phyloP scores from a whole-genome alignment of 2,329 filamentous ascomycete species.

The Rhynchosporium graminicola region DNA sequence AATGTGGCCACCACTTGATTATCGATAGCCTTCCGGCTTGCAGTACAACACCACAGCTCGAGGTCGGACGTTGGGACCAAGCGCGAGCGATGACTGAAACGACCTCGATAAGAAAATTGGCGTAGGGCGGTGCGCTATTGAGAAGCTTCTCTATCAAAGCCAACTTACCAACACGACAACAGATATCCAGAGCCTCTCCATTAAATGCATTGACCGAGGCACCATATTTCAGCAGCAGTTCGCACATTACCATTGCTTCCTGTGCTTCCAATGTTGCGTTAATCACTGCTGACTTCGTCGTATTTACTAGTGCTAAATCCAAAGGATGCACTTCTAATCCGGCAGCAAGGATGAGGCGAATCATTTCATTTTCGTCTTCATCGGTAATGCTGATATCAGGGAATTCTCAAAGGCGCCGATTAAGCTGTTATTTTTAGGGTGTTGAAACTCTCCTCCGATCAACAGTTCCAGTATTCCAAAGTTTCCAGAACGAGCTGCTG shows the following conservation, averaged over 20 bases:
- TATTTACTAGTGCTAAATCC: conserved; percentile 21
- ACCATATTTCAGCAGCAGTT: conserved; percentile 51
- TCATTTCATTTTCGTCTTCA: conserved; percentile 18
- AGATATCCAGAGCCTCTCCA: conserved; percentile 52
- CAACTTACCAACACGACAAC: conserved; percentile 24
- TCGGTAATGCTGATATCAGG: conserved; percentile 11
- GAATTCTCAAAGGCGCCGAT: conserved; percentile 22
- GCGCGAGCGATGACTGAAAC: conserved; percentile 20
- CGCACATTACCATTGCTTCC: conserved; percentile 43
- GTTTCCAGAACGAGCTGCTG: conserved; percentile 25
- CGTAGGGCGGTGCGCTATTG: conserved; percentile 10
- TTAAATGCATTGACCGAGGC: conserved; percentile 54
- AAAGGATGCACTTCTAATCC: conserved; percentile 21
- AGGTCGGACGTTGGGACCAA: conserved; percentile 17
- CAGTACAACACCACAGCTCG: conserved; percentile 14
- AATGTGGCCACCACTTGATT: conserved; percentile 23
- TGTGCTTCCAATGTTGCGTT: conserved; percentile 2
- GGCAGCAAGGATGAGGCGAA: conserved; percentile 22
- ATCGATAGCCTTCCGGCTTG: conserved; percentile 42
- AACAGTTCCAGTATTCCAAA: conserved; percentile 24
- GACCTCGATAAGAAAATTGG: conserved; percentile 12
- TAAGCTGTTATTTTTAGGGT: conserved; percentile 19
- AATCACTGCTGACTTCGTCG: conserved; percentile 2
- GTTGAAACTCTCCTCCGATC: conserved; percentile 21
- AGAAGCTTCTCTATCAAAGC: conserved; percentile 21